Base-by-base conservation (phyloP, 306 rosid genomes). In the Sechiopsis laciniata region DNA sequence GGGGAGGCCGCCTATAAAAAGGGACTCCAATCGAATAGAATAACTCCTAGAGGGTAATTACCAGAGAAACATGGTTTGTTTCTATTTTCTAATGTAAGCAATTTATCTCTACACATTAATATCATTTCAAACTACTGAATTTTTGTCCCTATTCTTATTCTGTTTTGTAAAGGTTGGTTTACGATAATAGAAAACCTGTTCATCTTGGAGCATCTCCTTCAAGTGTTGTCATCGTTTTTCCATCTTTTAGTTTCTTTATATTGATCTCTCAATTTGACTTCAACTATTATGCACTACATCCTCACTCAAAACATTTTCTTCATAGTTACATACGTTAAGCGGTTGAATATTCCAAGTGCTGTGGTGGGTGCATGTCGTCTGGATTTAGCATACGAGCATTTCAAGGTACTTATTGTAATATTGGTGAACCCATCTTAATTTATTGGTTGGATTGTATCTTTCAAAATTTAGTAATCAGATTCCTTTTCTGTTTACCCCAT, bases 321-420 rank as follows among this genome's bases (percentile, higher is more conserved):
- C 56, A 19, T 82, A 95, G 99, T 95, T 83, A 81, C 96, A 50
- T 91, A 95, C 79, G 97, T 95, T 76, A 91, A 87, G 82, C 84
- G 88, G 79, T 86, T 94, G 77, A 91, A 94, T 81, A 89, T 91
- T 84, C 99, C 99, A 45, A 95, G 99, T 74, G 99, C 97, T 8
- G 97, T 91, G 82, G 97, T 95, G 83, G 99, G 99, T 75, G 96
- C 97, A 73, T 95, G 97, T 73, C 90, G 95, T 66, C 97, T 95
- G 62, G 99, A 89, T 84, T 83, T 95, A 73, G 99, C 96, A 53
- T 95, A 84, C 67, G 95, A 91, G 79, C 97, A 95, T 78, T 95
- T 91, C 87, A 95, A 95, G 96, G 97, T 94, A 90, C 56, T 64
- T 8, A 40, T 19, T 24, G 9, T 84, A 76, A 45, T 78, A 57